A percentile compares a stretch with the other conserved stretches of the same genome.
Evolutionary conservation across 225 moss, liverwort and hornwort genomes (phyloP).

Genomic region (Pseudoscleropodium purum): DNA sequence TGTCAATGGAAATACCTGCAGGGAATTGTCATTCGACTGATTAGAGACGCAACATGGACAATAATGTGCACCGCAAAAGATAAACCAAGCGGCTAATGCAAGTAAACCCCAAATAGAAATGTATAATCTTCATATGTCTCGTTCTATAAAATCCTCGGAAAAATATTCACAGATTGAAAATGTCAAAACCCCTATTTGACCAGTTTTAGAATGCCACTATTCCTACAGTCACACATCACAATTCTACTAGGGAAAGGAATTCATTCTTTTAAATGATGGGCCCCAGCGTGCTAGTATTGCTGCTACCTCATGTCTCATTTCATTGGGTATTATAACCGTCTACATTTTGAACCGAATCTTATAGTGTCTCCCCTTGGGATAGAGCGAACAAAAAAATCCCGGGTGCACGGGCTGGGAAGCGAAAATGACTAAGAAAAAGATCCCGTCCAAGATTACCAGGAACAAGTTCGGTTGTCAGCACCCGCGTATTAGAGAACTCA

Average conservation of each 20-base stretch:
- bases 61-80: not conserved
- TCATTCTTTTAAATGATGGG: not conserved
- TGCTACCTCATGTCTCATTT: too few relatives aligned
- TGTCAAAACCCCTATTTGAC: not conserved
- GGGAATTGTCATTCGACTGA: not conserved
- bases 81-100: not conserved
- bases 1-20: constrained; percentile 78
- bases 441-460: constrained; percentile 32
- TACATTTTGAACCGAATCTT: not conserved
- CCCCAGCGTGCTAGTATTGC: not conserved
- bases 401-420: not conserved
- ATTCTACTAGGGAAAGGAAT: not conserved
- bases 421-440: not conserved
- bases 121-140: not conserved
- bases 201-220: not conserved
- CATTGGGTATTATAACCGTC: not conserved
- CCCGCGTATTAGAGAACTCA: constrained; percentile 69
- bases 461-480: constrained; percentile 90
- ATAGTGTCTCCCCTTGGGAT: not conserved
- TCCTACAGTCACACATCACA: not conserved
- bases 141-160: not conserved
- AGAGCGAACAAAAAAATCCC: not conserved
- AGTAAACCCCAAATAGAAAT: not conserved
- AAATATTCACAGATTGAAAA: not conserved
- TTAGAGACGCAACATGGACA: not conserved